Evolutionary conservation across 1,139 yeast species (phyloP).

Genomic region (Geotrichum reessii): DNA sequence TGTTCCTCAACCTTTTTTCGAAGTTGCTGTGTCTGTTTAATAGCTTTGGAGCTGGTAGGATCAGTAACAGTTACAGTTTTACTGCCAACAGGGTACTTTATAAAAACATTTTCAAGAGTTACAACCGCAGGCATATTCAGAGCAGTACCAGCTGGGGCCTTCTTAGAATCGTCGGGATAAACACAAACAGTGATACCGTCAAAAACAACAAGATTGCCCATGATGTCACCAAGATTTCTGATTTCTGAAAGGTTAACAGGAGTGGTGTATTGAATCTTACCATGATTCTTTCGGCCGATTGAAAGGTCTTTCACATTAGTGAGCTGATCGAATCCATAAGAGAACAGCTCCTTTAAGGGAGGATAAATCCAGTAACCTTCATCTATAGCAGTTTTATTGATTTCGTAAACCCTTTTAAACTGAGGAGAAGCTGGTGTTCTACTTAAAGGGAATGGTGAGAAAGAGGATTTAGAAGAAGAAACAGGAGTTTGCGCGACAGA

Average conservation of each 20-base stretch:
- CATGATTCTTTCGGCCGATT: conserved; percentile 69
- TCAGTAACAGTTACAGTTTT: conserved; percentile 35
- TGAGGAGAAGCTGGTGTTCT: background rate
- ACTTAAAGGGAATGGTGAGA: background rate
- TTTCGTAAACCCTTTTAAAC: conserved; percentile 20
- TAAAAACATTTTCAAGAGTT: conserved; percentile 54
- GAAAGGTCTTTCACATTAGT: conserved; percentile 59
- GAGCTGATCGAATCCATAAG: conserved; percentile 48
- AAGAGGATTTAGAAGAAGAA: background rate
- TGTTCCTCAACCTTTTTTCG: conserved; percentile 45
- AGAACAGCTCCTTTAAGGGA: conserved; percentile 48
- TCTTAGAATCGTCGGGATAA: conserved; percentile 50
- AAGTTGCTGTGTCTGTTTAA: conserved; percentile 40
- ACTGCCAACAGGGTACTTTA: conserved; percentile 27
- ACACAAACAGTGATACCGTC: conserved; percentile 57
- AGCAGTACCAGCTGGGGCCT: conserved; percentile 67
- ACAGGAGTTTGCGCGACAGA: background rate
- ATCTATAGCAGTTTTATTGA: conserved; percentile 27
- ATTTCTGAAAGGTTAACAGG: conserved; percentile 69
- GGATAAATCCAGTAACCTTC: conserved; percentile 83
- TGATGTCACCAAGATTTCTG: conserved; percentile 41
- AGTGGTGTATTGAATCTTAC: conserved; percentile 63
- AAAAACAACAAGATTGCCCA: conserved; percentile 57
- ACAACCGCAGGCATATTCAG: conserved; percentile 81
- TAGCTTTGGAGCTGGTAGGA: conserved; percentile 42